A percentile compares a stretch with the other conserved stretches of the same genome.
phyloP scores from a whole-genome alignment of 495 filamentous ascomycete species.

The Endocarpon pusillum region DNA sequence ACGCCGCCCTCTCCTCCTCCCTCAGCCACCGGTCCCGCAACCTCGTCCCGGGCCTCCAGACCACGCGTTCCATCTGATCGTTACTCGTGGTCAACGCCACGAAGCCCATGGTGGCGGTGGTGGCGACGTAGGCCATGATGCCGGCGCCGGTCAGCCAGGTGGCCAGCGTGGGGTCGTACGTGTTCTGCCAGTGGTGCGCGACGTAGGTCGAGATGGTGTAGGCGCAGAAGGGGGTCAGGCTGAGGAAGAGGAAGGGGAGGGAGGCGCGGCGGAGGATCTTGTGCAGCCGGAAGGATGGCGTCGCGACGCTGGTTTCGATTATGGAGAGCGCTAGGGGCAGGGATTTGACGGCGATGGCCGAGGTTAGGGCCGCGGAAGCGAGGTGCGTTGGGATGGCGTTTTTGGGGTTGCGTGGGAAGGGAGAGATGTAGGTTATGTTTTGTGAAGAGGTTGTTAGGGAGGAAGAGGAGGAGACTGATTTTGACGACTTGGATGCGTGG shows the following conservation, averaged over 20 bases:
- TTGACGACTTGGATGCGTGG: too few species aligned
- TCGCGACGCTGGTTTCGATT: slow-evolving; percentile 58
- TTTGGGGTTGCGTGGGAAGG: slow-evolving; percentile 48
- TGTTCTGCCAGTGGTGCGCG: slow-evolving; percentile 40
- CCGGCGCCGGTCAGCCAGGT: slow-evolving; percentile 68
- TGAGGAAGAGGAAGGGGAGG: slow-evolving; percentile 32
- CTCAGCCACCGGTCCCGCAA: slow-evolving; percentile 74
- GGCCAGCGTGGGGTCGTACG: slow-evolving; percentile 51
- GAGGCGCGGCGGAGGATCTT: slow-evolving; percentile 38
- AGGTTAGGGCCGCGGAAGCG: slow-evolving; percentile 52
- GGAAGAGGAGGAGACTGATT: too few species aligned
- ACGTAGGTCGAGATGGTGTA: slow-evolving; percentile 46
- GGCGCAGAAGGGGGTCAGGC: slow-evolving; percentile 46
- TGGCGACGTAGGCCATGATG: slow-evolving; percentile 61
- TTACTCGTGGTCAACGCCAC: slow-evolving; percentile 72
- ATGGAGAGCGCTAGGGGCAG: slow-evolving; percentile 62
- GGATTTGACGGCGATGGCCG: slow-evolving; percentile 61
- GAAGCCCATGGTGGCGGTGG: slow-evolving; percentile 63
- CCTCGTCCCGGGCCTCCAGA: slow-evolving; percentile 66
- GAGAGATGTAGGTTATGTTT: slow-evolving; percentile 38
- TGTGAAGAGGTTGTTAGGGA: slow-evolving; percentile 36
- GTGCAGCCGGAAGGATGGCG: slow-evolving; percentile 50
- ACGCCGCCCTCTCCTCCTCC: slow-evolving; percentile 80
- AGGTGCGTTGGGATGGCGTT: slow-evolving; percentile 51
- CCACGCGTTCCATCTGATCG: slow-evolving; percentile 86